Evolutionary conservation across 2,329 filamentous ascomycete genomes (phyloP).

Genomic region (Phaeosphaeriaceae sp.): DNA sequence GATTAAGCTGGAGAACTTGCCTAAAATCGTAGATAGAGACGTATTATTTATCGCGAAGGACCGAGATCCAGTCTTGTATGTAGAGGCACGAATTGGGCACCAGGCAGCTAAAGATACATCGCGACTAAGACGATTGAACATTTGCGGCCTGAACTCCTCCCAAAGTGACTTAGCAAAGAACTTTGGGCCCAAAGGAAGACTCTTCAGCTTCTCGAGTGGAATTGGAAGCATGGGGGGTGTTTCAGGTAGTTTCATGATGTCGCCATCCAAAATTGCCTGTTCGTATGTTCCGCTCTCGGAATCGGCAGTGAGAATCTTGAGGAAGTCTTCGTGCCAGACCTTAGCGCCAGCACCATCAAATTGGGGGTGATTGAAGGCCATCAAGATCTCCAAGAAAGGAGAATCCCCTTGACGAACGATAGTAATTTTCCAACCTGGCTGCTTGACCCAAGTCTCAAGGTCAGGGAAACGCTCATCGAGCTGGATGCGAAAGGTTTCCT

Average conservation of each 20-base stretch:
- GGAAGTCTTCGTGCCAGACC: constrained; percentile 30
- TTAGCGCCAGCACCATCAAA: constrained; percentile 28
- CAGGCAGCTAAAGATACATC: constrained; percentile 15
- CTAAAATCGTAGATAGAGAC: too few species aligned
- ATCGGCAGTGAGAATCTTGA: constrained; percentile 35
- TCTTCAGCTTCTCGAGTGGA: constrained; percentile 30
- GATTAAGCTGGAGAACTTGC: too few species aligned
- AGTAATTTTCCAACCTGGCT: constrained; percentile 28
- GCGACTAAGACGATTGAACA: constrained; percentile 11
- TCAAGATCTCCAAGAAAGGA: constrained; percentile 15
- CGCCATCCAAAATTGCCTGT: constrained; percentile 1
- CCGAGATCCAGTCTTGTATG: constrained; percentile 22
- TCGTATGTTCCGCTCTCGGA: constrained; percentile 19
- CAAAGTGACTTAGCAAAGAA: constrained; percentile 13
- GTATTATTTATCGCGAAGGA: constrained; percentile 17
- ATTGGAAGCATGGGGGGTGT: constrained; percentile 30
- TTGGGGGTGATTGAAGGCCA: constrained; percentile 20
- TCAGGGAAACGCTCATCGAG: constrained; percentile 29
- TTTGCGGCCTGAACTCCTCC: constrained; percentile 18
- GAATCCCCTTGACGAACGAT: constrained; percentile 24
- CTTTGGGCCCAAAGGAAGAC: constrained; percentile 19
- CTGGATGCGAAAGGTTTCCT: constrained; percentile 29
- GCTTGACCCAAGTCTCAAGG: constrained; percentile 17
- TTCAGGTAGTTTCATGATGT: neutral
- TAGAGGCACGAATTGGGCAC: constrained; percentile 16